A percentile compares a stretch with the other conserved stretches of the same genome.
phyloP scores from a whole-genome alignment of 441 rosid species.

The Arabidopsis hybrid region DNA sequence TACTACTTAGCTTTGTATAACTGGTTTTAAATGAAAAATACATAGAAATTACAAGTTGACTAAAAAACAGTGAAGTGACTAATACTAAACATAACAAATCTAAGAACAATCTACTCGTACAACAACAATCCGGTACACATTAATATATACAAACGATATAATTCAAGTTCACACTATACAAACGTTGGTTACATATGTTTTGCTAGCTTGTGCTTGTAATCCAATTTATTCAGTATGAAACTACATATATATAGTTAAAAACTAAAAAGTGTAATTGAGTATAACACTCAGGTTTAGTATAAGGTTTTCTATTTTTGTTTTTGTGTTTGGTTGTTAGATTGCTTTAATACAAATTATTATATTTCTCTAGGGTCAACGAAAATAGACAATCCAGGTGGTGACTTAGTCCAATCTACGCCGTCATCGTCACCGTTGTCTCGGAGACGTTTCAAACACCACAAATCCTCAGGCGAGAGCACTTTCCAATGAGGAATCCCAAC shows the following conservation, averaged over 20 bases:
- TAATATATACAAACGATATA: background rate
- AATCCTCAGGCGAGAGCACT: slow-evolving; percentile 82
- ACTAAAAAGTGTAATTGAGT: background rate
- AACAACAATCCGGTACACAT: background rate
- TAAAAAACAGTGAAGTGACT: background rate
- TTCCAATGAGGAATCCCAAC: slow-evolving; percentile 89
- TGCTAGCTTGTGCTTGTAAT: slow-evolving; percentile 12
- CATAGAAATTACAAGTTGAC: slow-evolving; percentile 1
- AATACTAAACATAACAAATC: background rate
- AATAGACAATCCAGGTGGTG: slow-evolving; percentile 81
- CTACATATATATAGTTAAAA: background rate
- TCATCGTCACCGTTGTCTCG: slow-evolving; percentile 72
- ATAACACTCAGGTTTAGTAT: slow-evolving; percentile 22
- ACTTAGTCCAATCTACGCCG: slow-evolving; percentile 96
- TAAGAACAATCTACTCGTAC: background rate
- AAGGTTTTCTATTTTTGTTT: background rate
- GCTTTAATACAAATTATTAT: slow-evolving; percentile 36
- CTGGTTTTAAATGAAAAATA: background rate
- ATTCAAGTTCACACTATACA: background rate
- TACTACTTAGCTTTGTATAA: slow-evolving; percentile 10
- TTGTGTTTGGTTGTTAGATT: slow-evolving; percentile 17
- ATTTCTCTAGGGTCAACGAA: slow-evolving; percentile 98
- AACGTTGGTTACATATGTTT: background rate
- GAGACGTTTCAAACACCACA: slow-evolving; percentile 93
- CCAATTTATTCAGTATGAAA: slow-evolving; percentile 5